These are phyloP conservation scores for Candida corydali DNA, from an alignment of 805 yeast genomes.

Conservation along the genomic window DNA sequence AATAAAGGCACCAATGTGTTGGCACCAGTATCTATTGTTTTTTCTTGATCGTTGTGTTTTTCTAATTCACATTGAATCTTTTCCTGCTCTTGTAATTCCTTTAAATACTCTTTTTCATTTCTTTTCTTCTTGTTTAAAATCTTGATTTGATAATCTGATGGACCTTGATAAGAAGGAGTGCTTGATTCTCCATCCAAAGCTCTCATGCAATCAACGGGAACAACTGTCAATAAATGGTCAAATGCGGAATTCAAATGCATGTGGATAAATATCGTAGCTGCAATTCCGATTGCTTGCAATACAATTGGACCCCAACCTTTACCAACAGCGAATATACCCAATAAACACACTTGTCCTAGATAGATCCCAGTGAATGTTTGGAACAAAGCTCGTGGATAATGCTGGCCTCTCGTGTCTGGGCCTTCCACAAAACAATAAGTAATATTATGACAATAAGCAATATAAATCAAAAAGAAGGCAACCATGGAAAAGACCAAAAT, in stretches of 20 bases:
- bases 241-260: slow-evolving; percentile 62
- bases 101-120: slow-evolving; percentile 15
- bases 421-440: slow-evolving; percentile 65
- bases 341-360: slow-evolving; percentile 77
- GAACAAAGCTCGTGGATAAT: slow-evolving; percentile 84
- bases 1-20: slow-evolving; percentile 46
- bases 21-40: slow-evolving; percentile 9
- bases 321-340: slow-evolving; percentile 85
- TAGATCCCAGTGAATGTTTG: slow-evolving; percentile 88
- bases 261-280: slow-evolving; percentile 67
- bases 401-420: slow-evolving; percentile 73
- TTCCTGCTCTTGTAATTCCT: slow-evolving; percentile 17
- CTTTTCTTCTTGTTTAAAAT: slow-evolving; percentile 20
- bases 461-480: slow-evolving; percentile 67
- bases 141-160: slow-evolving; percentile 29
- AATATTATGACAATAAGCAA: slow-evolving; percentile 76
- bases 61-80: slow-evolving; percentile 12
- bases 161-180: slow-evolving; percentile 52
- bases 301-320: slow-evolving; percentile 95
- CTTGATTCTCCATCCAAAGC: slow-evolving; percentile 67
- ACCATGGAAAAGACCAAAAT: slow-evolving; percentile 69
- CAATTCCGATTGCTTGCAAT: slow-evolving; percentile 62
- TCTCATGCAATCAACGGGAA: slow-evolving; percentile 72
- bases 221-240: slow-evolving; percentile 50
- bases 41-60: slow-evolving; percentile 10